Base-by-base conservation (phyloP, 176 grass and related monocot genomes). In the Avena sativa region DNA sequence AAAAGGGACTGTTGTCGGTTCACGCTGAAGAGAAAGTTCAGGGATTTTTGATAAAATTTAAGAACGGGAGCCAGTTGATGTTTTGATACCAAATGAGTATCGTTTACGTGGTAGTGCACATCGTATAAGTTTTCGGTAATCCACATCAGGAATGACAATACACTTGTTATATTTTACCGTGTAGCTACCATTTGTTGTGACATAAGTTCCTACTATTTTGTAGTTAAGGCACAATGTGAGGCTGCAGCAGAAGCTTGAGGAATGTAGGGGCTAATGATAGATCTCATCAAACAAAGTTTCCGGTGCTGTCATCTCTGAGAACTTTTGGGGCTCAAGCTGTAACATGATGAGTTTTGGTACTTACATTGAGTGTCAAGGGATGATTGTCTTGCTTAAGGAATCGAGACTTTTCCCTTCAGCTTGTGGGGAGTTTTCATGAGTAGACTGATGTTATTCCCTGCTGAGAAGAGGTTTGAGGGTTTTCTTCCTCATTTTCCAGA, bases 171-270 rank as follows among this genome's bases (percentile, higher is more conserved):
- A 49, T 4, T 72, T 83, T 79, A 9, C 36, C 67, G 3, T 47
- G 53, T 50, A 10, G 21, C 9, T 20, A 70, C 62, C 15, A 69
- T 79, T 79, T 86, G 40, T 62, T 71, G 25, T 87, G 64, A 87
- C 85, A 72, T 50, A 69, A 57, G 25, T 57, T 65, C 19, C 23
- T 9, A 13, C 7, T 12, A 9, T 77, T 85, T 81, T 88, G 82
- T 58, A 92, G 90, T 46, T 89, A 65, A 88, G 65, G 47, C 86
- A 83, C 47, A 88, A 89, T 16, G 83, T 57, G 68, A 86, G 86
- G 83, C 86, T 88, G 83, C 90, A 89, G 79, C 86, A 86, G 83
- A 92, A 92, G 86, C 78, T 92, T 92, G 82, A 48, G 46, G 46
- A 48, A 48, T 48, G 46, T 48, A 48, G 46, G 46, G 46, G 46